These are phyloP conservation scores for Cyberlindnera euphorbiae DNA, from an alignment of 805 yeast genomes.

Conservation along the genomic window DNA sequence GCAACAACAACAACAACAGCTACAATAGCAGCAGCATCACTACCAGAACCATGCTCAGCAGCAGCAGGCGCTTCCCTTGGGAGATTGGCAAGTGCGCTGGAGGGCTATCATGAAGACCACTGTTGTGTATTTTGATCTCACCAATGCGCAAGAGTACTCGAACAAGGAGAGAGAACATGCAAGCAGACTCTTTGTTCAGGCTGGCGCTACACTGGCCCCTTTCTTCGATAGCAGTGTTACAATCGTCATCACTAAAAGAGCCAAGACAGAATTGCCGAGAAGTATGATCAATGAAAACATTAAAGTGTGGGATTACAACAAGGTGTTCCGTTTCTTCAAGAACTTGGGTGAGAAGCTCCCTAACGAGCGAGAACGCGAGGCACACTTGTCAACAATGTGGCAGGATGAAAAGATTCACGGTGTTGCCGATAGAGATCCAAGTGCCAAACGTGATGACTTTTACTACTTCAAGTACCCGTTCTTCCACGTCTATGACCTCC, in stretches of 20 bases:
- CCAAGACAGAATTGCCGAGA: conserved; percentile 38
- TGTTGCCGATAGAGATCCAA: conserved; percentile 83
- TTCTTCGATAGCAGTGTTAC: conserved; percentile 59
- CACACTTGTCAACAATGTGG: conserved; percentile 55
- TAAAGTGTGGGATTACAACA: conserved; percentile 88
- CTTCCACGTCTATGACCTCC: conserved; percentile 74
- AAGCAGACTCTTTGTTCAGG: conserved; percentile 23
- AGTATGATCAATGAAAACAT: conserved; percentile 36
- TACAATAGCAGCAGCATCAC: conserved; percentile 4
- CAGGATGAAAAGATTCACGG: conserved; percentile 84
- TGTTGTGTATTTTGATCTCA: conserved; percentile 52
- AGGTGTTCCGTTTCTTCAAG: conserved; percentile 72
- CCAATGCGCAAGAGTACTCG: conserved; percentile 27
- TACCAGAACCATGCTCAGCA: conserved; percentile 6
- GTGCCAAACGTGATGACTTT: conserved; percentile 78
- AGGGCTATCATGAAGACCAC: conserved; percentile 50
- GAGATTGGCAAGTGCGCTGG: conserved; percentile 60
- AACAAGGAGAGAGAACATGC: conserved; percentile 32
- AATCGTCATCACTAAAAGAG: conserved; percentile 71
- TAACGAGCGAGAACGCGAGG: conserved; percentile 17
- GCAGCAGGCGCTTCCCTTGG: conserved; percentile 25
- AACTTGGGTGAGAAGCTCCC: conserved; percentile 45
- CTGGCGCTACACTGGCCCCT: conserved; percentile 54
- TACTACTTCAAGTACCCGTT: conserved; percentile 74
- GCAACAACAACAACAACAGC: conserved; percentile 11